Base-by-base conservation (phyloP, 306 rosid genomes). In the Vigna radiata region DNA sequence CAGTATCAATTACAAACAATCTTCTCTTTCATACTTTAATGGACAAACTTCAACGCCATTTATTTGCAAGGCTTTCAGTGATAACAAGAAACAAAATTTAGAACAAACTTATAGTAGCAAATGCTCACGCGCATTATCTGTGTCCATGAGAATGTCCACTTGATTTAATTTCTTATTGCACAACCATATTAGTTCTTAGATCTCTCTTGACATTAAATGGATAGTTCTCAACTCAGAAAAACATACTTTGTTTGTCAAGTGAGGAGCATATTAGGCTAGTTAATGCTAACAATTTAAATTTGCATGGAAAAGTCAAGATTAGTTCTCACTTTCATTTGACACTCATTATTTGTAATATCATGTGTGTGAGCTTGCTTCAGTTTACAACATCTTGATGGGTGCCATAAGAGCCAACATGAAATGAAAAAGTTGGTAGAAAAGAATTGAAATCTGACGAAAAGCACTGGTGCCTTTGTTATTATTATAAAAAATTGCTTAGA, bases 1-100 rank as follows among this genome's bases (percentile, higher is more conserved):
- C 63, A 63, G 69, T 19, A 65, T 81, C 68, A 69, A 54, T 33
- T 33, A 33, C 43, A 29, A 52, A 61, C 72, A 85, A 54, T 71
- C 43, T 71, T 73, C 68, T 52, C 53, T 49, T 46, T 71, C 87
- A 50, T 48, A 23, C 76, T 55, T 53, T 23, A 5, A 23, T n/a
- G 69, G 7, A 56, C 58, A 82, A 82, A 58, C 23, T 52, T 64
- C 41, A 47, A 63, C 19, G 61, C 78, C 64, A 76, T 21, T 27
- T n/a, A 70, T 52, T 50, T 55, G 68, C 63, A 82, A 53, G 66
- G 65, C 37, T 33, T 33, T 33, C 37, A 33, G 37, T 33, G 37
- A 43, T 2, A 67, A 50, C 12, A 29, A 72, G 55, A 78, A 83
- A 67, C 44, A 41, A 65, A 25, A 74, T 33, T 47, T 70, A 67